Percentiles rank a stretch among this genome's conserved stretches.
Conservation (phyloP, 2,329 filamentous ascomycete genomes). For the Epichloe scottii region DNA sequence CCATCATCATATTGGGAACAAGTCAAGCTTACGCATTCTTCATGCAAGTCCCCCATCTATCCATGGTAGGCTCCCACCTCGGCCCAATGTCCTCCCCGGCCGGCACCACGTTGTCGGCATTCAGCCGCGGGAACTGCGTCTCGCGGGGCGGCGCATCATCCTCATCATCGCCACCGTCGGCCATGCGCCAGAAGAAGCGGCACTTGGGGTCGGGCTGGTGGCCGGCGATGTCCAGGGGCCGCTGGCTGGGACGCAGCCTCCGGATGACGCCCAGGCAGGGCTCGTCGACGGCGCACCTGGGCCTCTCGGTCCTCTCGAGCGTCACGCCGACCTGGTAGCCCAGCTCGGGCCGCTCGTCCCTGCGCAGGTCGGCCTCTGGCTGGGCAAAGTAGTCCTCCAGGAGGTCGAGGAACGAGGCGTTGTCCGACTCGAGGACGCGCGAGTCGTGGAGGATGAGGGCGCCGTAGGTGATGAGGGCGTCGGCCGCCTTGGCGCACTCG, state of each 20-base stretch:
- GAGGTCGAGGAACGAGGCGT: constrained; percentile 44
- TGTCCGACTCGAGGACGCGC: constrained; percentile 42
- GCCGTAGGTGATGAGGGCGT: constrained; percentile 46
- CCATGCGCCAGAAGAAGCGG: constrained; percentile 52
- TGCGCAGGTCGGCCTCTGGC: constrained; percentile 30
- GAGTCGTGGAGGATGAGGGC: constrained; percentile 48
- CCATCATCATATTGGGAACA: too few relatives aligned
- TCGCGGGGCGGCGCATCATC: constrained; percentile 37
- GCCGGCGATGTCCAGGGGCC: constrained; percentile 43
- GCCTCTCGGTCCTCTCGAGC: constrained; percentile 50
- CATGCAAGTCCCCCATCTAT: constrained; percentile 46
- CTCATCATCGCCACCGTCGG: too few relatives aligned
- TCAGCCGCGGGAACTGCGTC: constrained; percentile 42
- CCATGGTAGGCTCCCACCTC: constrained; percentile 42
- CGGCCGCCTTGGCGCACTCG: constrained; percentile 41
- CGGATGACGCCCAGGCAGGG: constrained; percentile 45
- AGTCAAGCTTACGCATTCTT: constrained; percentile 37
- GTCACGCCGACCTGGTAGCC: constrained; percentile 51
- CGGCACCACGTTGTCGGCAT: constrained; percentile 42
- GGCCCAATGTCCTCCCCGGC: constrained; percentile 33
- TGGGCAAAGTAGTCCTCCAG: constrained; percentile 55
- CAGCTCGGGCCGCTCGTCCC: constrained; percentile 44
- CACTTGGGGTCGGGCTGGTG: constrained; percentile 49
- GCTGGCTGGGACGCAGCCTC: constrained; percentile 39
- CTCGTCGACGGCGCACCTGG: constrained; percentile 50